These are phyloP conservation scores for Bimuria novae-zelandiae DNA, from an alignment of 2,329 filamentous ascomycete genomes.

Conservation along the genomic window DNA sequence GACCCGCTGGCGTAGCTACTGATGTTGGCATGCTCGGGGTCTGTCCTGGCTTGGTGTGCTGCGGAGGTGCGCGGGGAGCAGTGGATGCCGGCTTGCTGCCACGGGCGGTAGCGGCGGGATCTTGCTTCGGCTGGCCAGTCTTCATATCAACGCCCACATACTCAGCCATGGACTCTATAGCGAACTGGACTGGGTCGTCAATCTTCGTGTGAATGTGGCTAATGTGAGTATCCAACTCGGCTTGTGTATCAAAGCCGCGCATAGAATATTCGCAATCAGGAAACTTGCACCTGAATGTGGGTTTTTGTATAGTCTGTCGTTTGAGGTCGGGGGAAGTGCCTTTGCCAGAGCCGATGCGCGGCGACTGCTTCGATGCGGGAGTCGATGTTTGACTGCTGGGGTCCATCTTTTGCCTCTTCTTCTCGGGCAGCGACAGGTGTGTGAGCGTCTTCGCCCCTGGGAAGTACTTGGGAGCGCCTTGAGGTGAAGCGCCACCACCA, in stretches of 20 bases:
- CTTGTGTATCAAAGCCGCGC: conserved; percentile 60
- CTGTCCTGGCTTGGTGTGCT: conserved; percentile 40
- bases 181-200: conserved; percentile 61
- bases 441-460: conserved; percentile 56
- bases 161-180: conserved; percentile 57
- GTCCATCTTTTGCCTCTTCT: conserved; percentile 60
- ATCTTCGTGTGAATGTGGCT: conserved; percentile 59
- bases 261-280: conserved; percentile 58
- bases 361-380: conserved; percentile 47
- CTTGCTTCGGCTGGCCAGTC: conserved; percentile 42
- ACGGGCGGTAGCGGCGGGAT: conserved; percentile 28
- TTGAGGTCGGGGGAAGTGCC: conserved; percentile 52
- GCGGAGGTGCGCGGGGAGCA: conserved; percentile 28
- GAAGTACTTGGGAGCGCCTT: conserved; percentile 62
- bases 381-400: conserved; percentile 49
- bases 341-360: conserved; percentile 44
- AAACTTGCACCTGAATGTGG: conserved; percentile 59
- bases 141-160: conserved; percentile 56
- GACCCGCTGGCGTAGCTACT: conserved; percentile 42
- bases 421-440: conserved; percentile 61
- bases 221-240: conserved; percentile 59
- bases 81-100: conserved; percentile 27
- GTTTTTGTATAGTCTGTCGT: conserved; percentile 49
- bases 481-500: conserved; percentile 58
- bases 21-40: conserved; percentile 37